Evolutionary conservation across 2,329 filamentous ascomycete species (phyloP).

Genomic region (Drechslerella dactyloides): DNA sequence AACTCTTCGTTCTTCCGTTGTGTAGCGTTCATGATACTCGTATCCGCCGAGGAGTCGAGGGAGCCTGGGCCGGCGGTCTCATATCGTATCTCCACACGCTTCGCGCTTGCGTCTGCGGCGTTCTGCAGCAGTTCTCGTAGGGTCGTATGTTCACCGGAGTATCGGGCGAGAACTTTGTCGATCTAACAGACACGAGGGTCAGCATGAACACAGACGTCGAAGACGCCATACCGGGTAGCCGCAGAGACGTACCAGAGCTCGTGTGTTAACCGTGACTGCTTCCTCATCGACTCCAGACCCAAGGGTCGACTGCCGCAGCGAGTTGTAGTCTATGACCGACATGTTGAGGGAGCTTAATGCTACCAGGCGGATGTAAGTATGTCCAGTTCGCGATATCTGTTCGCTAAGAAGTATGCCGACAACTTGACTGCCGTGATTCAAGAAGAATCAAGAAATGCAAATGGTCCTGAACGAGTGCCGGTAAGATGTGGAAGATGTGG

Average conservation of each 20-base stretch:
- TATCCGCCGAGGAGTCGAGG: conserved; percentile 25
- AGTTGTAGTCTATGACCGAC: conserved; percentile 70
- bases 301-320: conserved; percentile 85
- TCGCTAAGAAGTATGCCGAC: conserved; percentile 1
- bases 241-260: conserved; percentile 67
- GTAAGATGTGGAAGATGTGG: no score
- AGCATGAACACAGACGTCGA: not conserved
- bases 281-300: conserved; percentile 88
- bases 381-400: conserved; percentile 1
- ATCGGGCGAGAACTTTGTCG: conserved; percentile 94
- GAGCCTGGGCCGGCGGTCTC: conserved; percentile 62
- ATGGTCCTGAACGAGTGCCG: no score
- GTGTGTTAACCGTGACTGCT: conserved; percentile 95
- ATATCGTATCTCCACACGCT: conserved; percentile 86
- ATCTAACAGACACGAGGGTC: conserved; percentile 62
- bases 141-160: conserved; percentile 92
- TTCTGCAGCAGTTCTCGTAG: conserved; percentile 96
- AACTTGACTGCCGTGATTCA: no score
- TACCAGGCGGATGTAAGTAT: conserved; percentile 4
- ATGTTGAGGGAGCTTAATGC: conserved; percentile 11
- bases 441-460: no score
- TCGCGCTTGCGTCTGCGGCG: conserved; percentile 93
- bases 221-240: not conserved
- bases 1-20: conserved; percentile 52
- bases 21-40: conserved; percentile 27